phyloP scores from a whole-genome alignment of 2,329 filamentous ascomycete species.

The Colletotrichum ledebouriae region DNA sequence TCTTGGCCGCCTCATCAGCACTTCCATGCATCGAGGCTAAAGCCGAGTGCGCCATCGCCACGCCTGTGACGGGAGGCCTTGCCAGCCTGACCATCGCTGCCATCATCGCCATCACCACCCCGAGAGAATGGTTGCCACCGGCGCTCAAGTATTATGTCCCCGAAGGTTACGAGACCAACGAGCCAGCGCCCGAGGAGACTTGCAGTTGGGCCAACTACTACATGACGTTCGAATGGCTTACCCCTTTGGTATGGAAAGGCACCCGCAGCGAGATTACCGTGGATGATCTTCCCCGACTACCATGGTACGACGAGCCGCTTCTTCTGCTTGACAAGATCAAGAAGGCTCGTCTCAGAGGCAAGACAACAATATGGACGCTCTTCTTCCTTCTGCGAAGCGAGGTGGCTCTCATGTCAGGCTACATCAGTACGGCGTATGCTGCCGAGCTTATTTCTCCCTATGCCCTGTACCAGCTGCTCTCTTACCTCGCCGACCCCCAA shows the following conservation, averaged over 20 bases:
- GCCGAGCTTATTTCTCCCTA: constrained; percentile 66
- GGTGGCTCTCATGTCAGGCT: constrained; percentile 60
- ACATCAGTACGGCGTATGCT: constrained; percentile 53
- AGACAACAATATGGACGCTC: constrained; percentile 61
- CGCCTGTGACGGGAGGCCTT: constrained; percentile 51
- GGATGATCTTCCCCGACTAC: constrained; percentile 61
- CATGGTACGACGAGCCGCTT: constrained; percentile 69
- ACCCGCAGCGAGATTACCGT: constrained; percentile 59
- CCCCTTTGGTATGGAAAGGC: constrained; percentile 63
- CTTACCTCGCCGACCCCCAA: constrained; percentile 63
- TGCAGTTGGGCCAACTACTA: constrained; percentile 68
- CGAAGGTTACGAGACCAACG: constrained; percentile 51
- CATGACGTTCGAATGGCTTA: constrained; percentile 65
- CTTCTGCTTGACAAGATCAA: constrained; percentile 60
- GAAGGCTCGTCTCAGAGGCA: constrained; percentile 57
- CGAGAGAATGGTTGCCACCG: constrained; percentile 64
- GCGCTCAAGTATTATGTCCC: constrained; percentile 55
- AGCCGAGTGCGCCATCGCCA: constrained; percentile 47
- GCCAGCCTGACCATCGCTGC: constrained; percentile 54
- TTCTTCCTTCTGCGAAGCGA: constrained; percentile 59
- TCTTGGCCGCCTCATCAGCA: constrained; percentile 54
- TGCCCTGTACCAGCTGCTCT: constrained; percentile 66
- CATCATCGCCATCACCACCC: constrained; percentile 59
- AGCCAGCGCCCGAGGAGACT: constrained; percentile 64
- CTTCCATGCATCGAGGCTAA: constrained; percentile 59